Base-by-base conservation (phyloP, 169 alveolate species). In the Cystoisospora suis region DNA sequence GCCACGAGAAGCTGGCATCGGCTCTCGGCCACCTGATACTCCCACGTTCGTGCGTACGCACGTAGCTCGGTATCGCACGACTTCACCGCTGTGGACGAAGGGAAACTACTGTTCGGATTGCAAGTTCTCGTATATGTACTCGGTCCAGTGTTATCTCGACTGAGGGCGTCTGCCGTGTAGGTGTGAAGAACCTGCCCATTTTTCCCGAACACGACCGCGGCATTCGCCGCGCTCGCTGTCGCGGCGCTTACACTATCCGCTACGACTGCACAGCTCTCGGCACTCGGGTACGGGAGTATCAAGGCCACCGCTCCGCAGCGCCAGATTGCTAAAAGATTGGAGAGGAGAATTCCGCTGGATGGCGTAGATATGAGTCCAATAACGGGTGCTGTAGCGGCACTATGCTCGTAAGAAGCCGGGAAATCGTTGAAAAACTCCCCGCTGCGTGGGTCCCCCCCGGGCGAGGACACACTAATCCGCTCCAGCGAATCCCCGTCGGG, bases 161-260 rank as follows among this genome's bases (percentile, higher is more conserved):
- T 29, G 12, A 72, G 38, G 58, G 83, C 47, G n/a, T 72, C 83
- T 1, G 83, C 45, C 32, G 49, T 38, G 56, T 72, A 72, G 59
- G 83, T 38, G 47, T 38, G 58, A 0, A 72, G 83, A 47, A 56
- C 32, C 83, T 38, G 9, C 32, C 83, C 83, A 9, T 56, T 38
- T 72, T 38, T 32, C 40, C 34, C 56, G 56, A 72, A 40, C n/a
- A 72, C 5, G 0, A 72, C 56, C 12, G 83, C 83, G 32, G 83
- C 56, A 56, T 72, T 42, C 20, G 83, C 83, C 23, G 83, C 56
- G 45, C 83, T 72, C 15, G 83, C 83, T 6, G 58, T 17, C 9
- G 47, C 83, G 32, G 83, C 83, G 45, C 42, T 9, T 17, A 29
- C 45, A 53, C 83, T 72, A 53, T 72, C 83, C 15, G 47, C 83